Conservation (phyloP, 352 stramenopile species). For the Globisporangium nagaii region DNA sequence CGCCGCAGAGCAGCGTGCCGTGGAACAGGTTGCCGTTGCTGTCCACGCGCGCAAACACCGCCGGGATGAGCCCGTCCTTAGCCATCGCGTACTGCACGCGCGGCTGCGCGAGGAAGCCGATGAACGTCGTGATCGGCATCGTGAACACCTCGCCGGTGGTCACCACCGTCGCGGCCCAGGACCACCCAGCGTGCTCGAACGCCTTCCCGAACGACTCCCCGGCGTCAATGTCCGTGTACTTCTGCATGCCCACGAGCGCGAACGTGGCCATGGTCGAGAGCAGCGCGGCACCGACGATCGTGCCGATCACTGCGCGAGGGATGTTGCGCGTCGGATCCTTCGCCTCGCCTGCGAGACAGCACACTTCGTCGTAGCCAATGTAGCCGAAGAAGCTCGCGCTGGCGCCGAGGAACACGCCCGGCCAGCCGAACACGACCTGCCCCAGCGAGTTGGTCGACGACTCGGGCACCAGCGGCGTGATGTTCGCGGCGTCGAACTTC, state of each 20-base stretch:
- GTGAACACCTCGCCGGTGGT: slow-evolving; percentile 91
- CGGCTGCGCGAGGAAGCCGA: slow-evolving; percentile 93
- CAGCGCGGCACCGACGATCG: slow-evolving; percentile 75
- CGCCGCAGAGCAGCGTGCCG: slow-evolving; percentile 55
- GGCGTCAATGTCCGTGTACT: slow-evolving; percentile 78
- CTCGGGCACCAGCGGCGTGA: slow-evolving; percentile 81
- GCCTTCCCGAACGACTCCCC: slow-evolving; percentile 67
- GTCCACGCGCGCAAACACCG: slow-evolving; percentile 76
- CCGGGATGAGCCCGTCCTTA: slow-evolving; percentile 90
- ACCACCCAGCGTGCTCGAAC: slow-evolving; percentile 54
- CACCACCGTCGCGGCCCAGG: slow-evolving; percentile 81
- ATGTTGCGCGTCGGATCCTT: slow-evolving; percentile 86
- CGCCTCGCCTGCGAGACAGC: slow-evolving; percentile 87
- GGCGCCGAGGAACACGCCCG: slow-evolving; percentile 83
- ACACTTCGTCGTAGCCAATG: slow-evolving; percentile 96
- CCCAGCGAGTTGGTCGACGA: slow-evolving; percentile 20
- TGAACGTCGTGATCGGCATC: slow-evolving; percentile 94
- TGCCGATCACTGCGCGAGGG: slow-evolving; percentile 86
- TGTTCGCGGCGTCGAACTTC: slow-evolving; percentile 76
- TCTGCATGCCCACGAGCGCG: slow-evolving; percentile 90
- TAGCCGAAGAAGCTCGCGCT: slow-evolving; percentile 95
- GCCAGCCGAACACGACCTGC: slow-evolving; percentile 52
- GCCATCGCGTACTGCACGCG: slow-evolving; percentile 89
- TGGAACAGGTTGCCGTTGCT: slow-evolving; percentile 66
- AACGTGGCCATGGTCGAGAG: slow-evolving; percentile 87